phyloP scores from a whole-genome alignment of 352 stramenopile species.

The Globisporangium takayamanum region DNA sequence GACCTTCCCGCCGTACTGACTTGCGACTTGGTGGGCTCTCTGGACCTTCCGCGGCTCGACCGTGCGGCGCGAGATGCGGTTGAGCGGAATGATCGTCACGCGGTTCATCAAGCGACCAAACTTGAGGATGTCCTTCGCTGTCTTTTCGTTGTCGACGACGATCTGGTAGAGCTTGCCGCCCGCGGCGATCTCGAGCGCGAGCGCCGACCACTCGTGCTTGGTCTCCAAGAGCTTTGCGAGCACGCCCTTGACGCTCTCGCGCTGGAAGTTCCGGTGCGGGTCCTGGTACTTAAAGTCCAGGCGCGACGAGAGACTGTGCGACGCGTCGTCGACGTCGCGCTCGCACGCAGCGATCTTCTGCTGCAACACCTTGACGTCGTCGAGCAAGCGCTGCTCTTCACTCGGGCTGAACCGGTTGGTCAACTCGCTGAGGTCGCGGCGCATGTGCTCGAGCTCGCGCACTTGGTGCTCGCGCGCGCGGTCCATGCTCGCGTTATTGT shows the following conservation, averaged over 20 bases:
- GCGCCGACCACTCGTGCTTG: conserved; percentile 90
- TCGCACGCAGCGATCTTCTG: conserved; percentile 59
- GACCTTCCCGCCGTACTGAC: conserved; percentile 86
- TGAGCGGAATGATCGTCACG: conserved; percentile 98
- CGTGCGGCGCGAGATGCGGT: conserved; percentile 91
- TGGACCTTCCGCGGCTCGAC: conserved; percentile 72
- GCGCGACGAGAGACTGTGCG: conserved; percentile 90
- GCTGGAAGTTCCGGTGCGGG: conserved; percentile 92
- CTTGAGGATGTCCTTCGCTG: conserved; percentile 96
- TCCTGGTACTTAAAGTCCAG: conserved; percentile 97
- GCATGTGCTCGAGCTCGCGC: conserved; percentile 59
- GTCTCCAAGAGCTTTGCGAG: conserved; percentile 95
- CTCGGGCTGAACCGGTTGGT: conserved; percentile 69
- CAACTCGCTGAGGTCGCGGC: conserved; percentile 41
- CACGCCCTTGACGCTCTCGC: conserved; percentile 95
- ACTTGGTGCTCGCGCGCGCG: conserved; percentile 60
- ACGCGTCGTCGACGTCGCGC: conserved; percentile 90
- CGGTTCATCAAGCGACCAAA: conserved; percentile 94
- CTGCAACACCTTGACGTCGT: conserved; percentile 54
- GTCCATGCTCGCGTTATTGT: conserved; percentile 70
- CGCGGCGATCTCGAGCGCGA: conserved; percentile 96
- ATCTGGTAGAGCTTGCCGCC: conserved; percentile 98
- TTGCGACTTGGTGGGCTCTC: conserved; percentile 79
- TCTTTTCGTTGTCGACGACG: conserved; percentile 98
- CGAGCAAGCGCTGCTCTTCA: conserved; percentile 59